These are phyloP conservation scores for Clavispora carvajalis DNA, from an alignment of 805 yeast species.

Conservation along the genomic window DNA sequence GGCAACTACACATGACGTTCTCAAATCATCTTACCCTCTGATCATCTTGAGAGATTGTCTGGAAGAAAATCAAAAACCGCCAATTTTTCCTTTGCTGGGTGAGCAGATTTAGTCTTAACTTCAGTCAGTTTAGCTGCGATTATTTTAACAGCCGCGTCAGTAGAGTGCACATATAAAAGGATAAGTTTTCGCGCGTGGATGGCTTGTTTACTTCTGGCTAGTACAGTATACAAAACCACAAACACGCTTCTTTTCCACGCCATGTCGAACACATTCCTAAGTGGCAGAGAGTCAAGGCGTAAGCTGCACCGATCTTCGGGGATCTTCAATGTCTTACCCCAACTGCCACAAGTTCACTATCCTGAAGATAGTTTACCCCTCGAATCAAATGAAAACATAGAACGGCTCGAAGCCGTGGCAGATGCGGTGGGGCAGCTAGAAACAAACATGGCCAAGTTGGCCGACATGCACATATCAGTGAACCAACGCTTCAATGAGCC, in stretches of 20 bases:
- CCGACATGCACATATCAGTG: slow-evolving; percentile 56
- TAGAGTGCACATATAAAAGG: neutral
- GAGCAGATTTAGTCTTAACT: too few relatives aligned
- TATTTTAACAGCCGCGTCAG: neutral
- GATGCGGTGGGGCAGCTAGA: slow-evolving; percentile 54
- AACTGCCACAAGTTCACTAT: slow-evolving; percentile 41
- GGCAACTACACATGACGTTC: too few relatives aligned
- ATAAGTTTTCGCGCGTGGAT: neutral
- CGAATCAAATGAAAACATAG: slow-evolving; percentile 34
- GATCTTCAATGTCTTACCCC: slow-evolving; percentile 21
- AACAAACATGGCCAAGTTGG: slow-evolving; percentile 51
- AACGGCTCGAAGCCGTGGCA: slow-evolving; percentile 29
- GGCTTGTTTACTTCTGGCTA: neutral
- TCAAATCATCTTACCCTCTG: too few relatives aligned
- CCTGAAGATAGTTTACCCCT: slow-evolving; percentile 40
- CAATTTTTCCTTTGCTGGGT: too few relatives aligned
- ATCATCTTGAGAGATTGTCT: too few relatives aligned
- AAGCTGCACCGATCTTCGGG: slow-evolving; percentile 21
- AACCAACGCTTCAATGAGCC: slow-evolving; percentile 66
- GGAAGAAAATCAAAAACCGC: too few relatives aligned
- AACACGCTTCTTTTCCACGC: neutral
- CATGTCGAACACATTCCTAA: neutral
- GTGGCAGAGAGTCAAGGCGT: slow-evolving; percentile 10
- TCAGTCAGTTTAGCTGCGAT: neutral
- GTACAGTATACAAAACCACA: neutral